Conservation (phyloP, 2,329 filamentous ascomycete genomes). For the Coniochaeta sp. region DNA sequence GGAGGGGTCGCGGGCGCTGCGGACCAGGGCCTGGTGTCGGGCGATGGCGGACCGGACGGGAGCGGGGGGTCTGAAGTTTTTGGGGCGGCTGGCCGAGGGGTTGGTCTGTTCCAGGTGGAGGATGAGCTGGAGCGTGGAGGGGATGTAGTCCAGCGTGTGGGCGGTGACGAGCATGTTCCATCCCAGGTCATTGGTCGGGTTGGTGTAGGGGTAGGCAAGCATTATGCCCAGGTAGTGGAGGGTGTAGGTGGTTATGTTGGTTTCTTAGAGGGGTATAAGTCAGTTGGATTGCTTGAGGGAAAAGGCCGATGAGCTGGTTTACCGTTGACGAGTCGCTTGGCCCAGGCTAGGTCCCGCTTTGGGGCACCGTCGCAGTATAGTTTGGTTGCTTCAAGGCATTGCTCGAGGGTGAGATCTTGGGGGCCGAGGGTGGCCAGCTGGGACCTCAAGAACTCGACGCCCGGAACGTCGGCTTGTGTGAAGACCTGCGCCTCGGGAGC, state of each 20-base stretch:
- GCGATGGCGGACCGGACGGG: constrained; percentile 11
- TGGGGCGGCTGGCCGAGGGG: background rate
- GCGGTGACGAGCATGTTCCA: constrained; percentile 27
- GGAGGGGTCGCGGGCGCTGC: constrained; percentile 18
- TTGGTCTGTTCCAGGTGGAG: background rate
- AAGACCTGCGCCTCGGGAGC: constrained; percentile 11
- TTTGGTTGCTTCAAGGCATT: constrained; percentile 13
- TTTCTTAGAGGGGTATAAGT: background rate
- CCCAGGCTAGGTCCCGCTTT: background rate
- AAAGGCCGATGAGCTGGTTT: background rate
- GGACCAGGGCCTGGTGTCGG: constrained; percentile 16
- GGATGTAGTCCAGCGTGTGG: constrained; percentile 22
- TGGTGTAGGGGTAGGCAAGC: constrained; percentile 8
- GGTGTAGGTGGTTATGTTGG: constrained; percentile 9
- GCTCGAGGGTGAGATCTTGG: constrained; percentile 12
- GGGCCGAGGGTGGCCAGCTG: constrained; percentile 6
- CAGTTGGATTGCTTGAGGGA: background rate
- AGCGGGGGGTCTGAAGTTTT: background rate
- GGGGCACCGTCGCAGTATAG: constrained; percentile 17
- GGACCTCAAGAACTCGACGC: constrained; percentile 15
- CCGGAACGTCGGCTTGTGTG: constrained; percentile 16
- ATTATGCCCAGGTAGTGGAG: constrained; percentile 25
- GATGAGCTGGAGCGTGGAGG: constrained; percentile 26
- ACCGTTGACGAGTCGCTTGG: background rate
- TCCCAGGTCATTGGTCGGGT: constrained; percentile 13